Conservation (phyloP, 1,284 basidiomycete species). For the Sporisorium graminicola region DNA sequence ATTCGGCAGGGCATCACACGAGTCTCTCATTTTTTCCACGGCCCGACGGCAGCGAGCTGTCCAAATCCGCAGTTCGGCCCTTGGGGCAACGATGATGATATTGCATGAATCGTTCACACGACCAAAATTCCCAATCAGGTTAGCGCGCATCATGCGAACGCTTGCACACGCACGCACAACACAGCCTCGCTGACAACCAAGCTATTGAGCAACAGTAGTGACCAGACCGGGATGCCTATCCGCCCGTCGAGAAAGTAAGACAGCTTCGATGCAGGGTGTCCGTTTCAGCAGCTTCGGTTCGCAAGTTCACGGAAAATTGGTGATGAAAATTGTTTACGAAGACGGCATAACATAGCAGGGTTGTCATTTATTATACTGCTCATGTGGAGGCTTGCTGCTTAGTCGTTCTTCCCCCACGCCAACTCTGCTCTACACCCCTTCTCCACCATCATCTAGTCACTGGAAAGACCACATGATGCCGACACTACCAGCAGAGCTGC, state of each 20-base stretch:
- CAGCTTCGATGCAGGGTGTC: not conserved
- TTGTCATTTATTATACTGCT: no score
- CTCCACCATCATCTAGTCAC: slow-evolving; percentile 4
- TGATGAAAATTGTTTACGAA: not conserved
- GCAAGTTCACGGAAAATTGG: not conserved
- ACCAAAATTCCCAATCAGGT: not conserved
- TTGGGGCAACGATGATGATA: not conserved
- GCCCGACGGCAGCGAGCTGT: not conserved
- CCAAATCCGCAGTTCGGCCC: no score
- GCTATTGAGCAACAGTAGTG: no score
- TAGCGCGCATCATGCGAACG: not conserved
- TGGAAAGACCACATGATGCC: not conserved
- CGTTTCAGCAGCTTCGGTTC: not conserved
- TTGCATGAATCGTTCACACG: not conserved
- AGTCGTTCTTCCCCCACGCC: slow-evolving; percentile 3
- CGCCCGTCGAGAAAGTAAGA: no score
- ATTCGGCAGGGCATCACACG: no score
- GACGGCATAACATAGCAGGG: not conserved
- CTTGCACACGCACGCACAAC: not conserved
- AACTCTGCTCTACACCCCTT: not conserved
- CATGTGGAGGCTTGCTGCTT: slow-evolving; percentile 3
- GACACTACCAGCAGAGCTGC: slow-evolving; percentile 16
- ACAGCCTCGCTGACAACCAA: not conserved
- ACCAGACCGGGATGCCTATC: no score
- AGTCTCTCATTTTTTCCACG: no score